A percentile compares a stretch with the other conserved stretches of the same genome.
phyloP scores from a whole-genome alignment of 1,139 yeast species.

The Lodderomyces jiufengensis region DNA sequence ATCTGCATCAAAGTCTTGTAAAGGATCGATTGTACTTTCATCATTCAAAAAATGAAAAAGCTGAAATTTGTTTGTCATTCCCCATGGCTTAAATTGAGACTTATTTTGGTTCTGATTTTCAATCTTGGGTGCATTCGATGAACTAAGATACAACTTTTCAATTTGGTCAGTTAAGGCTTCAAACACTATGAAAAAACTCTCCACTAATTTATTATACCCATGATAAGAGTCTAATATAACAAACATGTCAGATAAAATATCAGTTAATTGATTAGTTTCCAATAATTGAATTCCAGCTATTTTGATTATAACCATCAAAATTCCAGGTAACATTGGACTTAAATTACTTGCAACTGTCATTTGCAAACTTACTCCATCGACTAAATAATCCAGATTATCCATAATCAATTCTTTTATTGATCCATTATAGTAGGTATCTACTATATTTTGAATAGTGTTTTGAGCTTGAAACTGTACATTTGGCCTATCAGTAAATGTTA shows the following conservation, averaged over 20 bases:
- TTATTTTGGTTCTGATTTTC: slow-evolving; percentile 10
- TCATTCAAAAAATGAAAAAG: slow-evolving; percentile 38
- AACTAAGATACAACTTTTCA: slow-evolving; percentile 31
- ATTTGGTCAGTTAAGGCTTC: slow-evolving; percentile 60
- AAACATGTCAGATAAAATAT: slow-evolving; percentile 70
- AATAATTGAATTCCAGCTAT: slow-evolving; percentile 68
- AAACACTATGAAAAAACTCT: slow-evolving; percentile 73
- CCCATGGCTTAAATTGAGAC: slow-evolving; percentile 52
- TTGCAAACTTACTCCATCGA: slow-evolving; percentile 69
- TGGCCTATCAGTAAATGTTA: slow-evolving; percentile 28
- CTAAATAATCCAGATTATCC: slow-evolving; percentile 74
- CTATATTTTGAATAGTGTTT: slow-evolving; percentile 31
- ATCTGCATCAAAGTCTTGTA: slow-evolving; percentile 25
- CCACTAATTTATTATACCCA: slow-evolving; percentile 69
- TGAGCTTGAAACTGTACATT: slow-evolving; percentile 31
- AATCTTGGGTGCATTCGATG: slow-evolving; percentile 1
- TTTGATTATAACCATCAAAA: slow-evolving; percentile 61
- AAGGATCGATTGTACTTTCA: slow-evolving; percentile 27
- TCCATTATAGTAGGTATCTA: slow-evolving; percentile 53
- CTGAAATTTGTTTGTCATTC: slow-evolving; percentile 38
- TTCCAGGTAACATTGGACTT: slow-evolving; percentile 70
- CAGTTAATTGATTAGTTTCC: slow-evolving; percentile 55
- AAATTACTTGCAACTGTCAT: slow-evolving; percentile 61
- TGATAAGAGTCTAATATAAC: slow-evolving; percentile 78
- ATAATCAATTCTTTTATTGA: slow-evolving; percentile 53